These are phyloP conservation scores for Tilletia walkeri DNA, from an alignment of 1,284 basidiomycete genomes.

Conservation along the genomic window DNA sequence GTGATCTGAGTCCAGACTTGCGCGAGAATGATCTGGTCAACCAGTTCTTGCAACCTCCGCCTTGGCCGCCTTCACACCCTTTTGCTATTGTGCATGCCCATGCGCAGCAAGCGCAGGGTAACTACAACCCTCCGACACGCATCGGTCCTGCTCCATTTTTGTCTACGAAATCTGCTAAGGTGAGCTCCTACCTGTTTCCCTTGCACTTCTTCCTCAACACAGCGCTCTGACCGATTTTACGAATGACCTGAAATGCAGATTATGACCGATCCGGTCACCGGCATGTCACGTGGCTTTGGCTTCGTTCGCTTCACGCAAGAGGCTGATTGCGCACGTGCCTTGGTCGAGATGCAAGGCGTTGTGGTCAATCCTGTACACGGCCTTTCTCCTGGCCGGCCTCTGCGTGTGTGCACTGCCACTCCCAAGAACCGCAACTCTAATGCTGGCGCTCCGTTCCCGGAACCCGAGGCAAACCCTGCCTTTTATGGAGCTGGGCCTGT, in stretches of 20 bases:
- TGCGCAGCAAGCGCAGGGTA: constrained; percentile 42
- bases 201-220: background rate
- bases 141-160: constrained; percentile 44
- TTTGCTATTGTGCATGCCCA: constrained; percentile 42
- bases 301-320: constrained; percentile 47
- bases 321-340: constrained; percentile 46
- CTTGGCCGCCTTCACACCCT: constrained; percentile 45
- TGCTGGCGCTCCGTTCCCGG: background rate
- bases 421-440: constrained; percentile 37
- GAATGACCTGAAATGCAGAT: constrained; percentile 22
- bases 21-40: constrained; percentile 47
- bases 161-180: constrained; percentile 44
- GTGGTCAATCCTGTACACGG: constrained; percentile 35
- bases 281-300: constrained; percentile 46
- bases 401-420: constrained; percentile 46
- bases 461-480: background rate
- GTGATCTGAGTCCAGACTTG: constrained; percentile 42
- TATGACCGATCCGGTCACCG: constrained; percentile 43
- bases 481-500: background rate
- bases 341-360: constrained; percentile 51
- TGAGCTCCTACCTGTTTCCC: constrained; percentile 15
- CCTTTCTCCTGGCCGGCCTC: constrained; percentile 37
- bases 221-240: background rate
- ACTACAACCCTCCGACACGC: constrained; percentile 35
- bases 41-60: constrained; percentile 46